These are phyloP conservation scores for Skeletonema tropicum DNA, from an alignment of 108 stramenopile genomes.

Conservation along the genomic window DNA sequence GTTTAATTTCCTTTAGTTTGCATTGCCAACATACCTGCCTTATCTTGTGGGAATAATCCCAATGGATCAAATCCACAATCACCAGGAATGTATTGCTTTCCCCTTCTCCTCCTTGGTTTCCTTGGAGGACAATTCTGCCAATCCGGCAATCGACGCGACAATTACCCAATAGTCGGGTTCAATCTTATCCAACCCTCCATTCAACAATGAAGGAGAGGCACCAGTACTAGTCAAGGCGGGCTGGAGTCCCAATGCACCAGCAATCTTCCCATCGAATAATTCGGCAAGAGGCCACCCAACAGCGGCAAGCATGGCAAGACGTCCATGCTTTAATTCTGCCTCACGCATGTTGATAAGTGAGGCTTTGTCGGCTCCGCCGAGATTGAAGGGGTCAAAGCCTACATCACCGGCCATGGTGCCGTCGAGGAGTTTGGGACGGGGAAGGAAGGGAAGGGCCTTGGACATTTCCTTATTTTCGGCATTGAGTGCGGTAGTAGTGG, in stretches of 20 bases:
- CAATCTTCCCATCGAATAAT: conserved; percentile 72
- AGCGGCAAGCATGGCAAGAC: conserved; percentile 83
- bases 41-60: conserved; percentile 70
- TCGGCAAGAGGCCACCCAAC: conserved; percentile 90
- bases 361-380: conserved; percentile 68
- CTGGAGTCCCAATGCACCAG: background rate
- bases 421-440: conserved; percentile 78
- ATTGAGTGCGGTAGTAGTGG: conserved; percentile 24
- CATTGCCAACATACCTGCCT: conserved; percentile 66
- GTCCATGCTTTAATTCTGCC: conserved; percentile 86
- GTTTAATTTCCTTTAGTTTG: conserved; percentile 75
- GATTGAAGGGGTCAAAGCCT: conserved; percentile 87
- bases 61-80: conserved; percentile 86
- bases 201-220: conserved; percentile 78
- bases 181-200: conserved; percentile 90
- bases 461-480: conserved; percentile 55
- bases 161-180: conserved; percentile 76
- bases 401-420: conserved; percentile 80
- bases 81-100: conserved; percentile 67
- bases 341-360: conserved; percentile 81
- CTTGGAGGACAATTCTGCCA: conserved; percentile 68
- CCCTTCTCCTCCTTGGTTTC: conserved; percentile 72
- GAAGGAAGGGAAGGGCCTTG: conserved; percentile 75
- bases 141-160: conserved; percentile 59
- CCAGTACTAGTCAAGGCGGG: conserved; percentile 67